Percentiles rank a stretch among this genome's conserved stretches.
These are phyloP conservation scores for Lolium perenne DNA, from an alignment of 176 grass and related monocot species.

Conservation along the genomic window DNA sequence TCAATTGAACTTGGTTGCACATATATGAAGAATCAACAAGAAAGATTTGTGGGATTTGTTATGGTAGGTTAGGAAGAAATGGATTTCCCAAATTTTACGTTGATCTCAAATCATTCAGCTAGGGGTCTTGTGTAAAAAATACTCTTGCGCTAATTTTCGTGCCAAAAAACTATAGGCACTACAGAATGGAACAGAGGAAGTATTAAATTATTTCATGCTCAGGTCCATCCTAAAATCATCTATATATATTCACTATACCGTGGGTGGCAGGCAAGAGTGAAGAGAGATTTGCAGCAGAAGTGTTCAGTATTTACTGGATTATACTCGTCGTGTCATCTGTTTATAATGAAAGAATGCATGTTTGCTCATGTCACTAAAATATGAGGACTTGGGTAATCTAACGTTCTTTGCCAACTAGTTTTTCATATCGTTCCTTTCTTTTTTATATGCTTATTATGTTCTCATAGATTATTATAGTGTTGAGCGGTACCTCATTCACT, in stretches of 20 bases:
- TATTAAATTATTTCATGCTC: conserved; percentile 17
- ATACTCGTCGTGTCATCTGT: background rate
- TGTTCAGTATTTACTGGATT: conserved; percentile 19
- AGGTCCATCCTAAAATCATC: background rate
- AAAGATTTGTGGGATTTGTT: too few relatives aligned
- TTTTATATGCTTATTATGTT: conserved; percentile 7
- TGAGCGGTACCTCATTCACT: conserved; percentile 30
- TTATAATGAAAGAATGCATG: conserved; percentile 26
- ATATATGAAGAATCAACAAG: too few relatives aligned
- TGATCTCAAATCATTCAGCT: too few relatives aligned
- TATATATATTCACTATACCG: conserved; percentile 12
- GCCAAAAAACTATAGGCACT: too few relatives aligned
- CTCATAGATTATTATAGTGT: conserved; percentile 3
- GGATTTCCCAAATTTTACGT: too few relatives aligned
- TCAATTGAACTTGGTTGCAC: too few relatives aligned
- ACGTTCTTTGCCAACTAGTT: conserved; percentile 15
- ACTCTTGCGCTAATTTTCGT: too few relatives aligned
- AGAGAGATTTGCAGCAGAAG: background rate
- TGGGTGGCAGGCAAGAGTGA: conserved; percentile 24
- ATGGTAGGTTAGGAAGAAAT: too few relatives aligned
- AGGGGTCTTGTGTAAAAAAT: too few relatives aligned
- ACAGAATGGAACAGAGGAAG: too few relatives aligned
- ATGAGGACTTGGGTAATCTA: background rate
- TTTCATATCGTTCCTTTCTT: background rate
- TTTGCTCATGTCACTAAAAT: background rate